Conservation (phyloP, 1,139 yeast genomes). For the Debaryomycetaceae sp. region DNA sequence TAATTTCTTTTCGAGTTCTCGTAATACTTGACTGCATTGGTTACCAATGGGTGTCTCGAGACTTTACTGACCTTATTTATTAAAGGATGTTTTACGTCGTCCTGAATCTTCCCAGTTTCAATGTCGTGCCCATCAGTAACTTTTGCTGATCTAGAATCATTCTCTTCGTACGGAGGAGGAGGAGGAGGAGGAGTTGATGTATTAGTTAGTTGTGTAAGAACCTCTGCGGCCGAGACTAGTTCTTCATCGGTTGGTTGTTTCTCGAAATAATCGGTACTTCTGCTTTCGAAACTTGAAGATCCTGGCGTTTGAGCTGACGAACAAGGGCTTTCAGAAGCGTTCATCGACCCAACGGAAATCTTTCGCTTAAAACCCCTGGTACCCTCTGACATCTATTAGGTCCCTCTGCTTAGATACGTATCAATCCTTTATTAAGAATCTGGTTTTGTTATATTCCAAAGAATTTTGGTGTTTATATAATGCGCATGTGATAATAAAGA, state of each 20-base stretch:
- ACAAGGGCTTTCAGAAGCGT: background rate
- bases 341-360: constrained; percentile 1
- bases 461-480: background rate
- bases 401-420: too few species aligned
- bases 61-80: constrained; percentile 44
- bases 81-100: constrained; percentile 32
- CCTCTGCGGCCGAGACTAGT: constrained; percentile 40
- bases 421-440: too few species aligned
- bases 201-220: constrained; percentile 33
- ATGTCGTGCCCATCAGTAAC: background rate
- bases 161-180: background rate
- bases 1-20: constrained; percentile 52
- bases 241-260: constrained; percentile 18
- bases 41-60: constrained; percentile 47
- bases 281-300: constrained; percentile 2
- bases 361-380: constrained; percentile 2
- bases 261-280: constrained; percentile 6
- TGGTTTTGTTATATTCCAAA: background rate
- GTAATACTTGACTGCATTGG: constrained; percentile 58
- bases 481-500: background rate
- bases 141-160: background rate
- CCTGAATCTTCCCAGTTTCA: background rate
- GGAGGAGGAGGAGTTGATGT: constrained; percentile 8
- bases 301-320: constrained; percentile 6
- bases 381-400: background rate